Evolutionary conservation across 192 early-diverging fungal genomes (phyloP).

Genomic region (Neocallimastix lanati): DNA sequence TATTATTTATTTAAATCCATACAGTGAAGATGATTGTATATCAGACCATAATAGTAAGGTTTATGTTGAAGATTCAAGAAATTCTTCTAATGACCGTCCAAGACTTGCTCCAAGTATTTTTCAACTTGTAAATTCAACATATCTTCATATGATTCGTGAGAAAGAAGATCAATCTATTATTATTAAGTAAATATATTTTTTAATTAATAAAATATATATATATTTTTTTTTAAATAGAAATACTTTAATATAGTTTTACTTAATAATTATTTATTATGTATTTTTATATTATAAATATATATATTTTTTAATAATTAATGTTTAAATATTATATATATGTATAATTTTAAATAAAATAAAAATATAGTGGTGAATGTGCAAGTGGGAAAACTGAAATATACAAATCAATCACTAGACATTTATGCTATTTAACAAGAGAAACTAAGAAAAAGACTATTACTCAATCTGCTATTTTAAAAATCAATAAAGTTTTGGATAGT

Average conservation of each 20-base stretch:
- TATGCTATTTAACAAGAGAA: not conserved
- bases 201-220: too few relatives aligned
- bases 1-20: not conserved
- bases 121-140: not conserved
- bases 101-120: not conserved
- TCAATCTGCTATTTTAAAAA: conserved; percentile 22
- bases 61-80: not conserved
- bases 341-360: too few relatives aligned
- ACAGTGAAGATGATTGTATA: not conserved
- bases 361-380: conserved; percentile 51
- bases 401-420: conserved; percentile 25
- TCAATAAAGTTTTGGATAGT: conserved; percentile 58
- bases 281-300: too few relatives aligned
- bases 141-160: not conserved
- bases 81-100: not conserved
- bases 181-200: not conserved
- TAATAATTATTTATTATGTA: too few relatives aligned
- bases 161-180: not conserved
- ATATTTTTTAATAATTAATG: too few relatives aligned
- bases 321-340: too few relatives aligned
- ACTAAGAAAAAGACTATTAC: not conserved
- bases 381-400: conserved; percentile 67
- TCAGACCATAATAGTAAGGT: not conserved
- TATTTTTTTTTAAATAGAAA: too few relatives aligned
- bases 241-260: too few relatives aligned